Conservation (phyloP, 352 stramenopile genomes). For the Phytophthora sp. region DNA sequence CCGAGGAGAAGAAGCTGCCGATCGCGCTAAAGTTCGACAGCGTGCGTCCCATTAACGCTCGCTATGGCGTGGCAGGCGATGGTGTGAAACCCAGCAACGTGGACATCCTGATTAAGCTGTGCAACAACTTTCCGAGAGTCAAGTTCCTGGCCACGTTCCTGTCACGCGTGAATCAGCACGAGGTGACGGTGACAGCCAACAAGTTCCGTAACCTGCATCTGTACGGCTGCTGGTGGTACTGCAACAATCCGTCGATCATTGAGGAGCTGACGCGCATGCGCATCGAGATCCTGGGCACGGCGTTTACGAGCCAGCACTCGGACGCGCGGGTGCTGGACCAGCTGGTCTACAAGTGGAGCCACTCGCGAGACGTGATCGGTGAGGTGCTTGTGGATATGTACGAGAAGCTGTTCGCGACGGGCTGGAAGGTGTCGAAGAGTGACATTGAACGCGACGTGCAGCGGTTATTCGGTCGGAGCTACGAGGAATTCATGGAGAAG, state of each 20-base stretch:
- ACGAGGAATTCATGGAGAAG: slow-evolving; percentile 94
- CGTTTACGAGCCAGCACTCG: slow-evolving; percentile 94
- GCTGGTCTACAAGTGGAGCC: slow-evolving; percentile 95
- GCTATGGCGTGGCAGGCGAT: slow-evolving; percentile 81
- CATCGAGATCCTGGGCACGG: slow-evolving; percentile 93
- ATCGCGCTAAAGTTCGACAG: slow-evolving; percentile 95
- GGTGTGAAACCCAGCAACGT: slow-evolving; percentile 92
- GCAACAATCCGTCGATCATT: slow-evolving; percentile 96
- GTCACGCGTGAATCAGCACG: slow-evolving; percentile 93
- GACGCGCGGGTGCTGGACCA: slow-evolving; percentile 95
- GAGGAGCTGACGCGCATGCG: slow-evolving; percentile 88
- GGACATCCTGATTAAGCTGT: slow-evolving; percentile 87
- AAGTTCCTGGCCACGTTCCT: slow-evolving; percentile 97
- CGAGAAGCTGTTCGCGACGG: slow-evolving; percentile 79
- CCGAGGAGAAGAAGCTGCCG: slow-evolving; percentile 87
- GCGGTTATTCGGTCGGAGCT: slow-evolving; percentile 87
- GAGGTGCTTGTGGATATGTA: slow-evolving; percentile 91
- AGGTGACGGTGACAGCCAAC: slow-evolving; percentile 92
- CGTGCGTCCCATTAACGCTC: slow-evolving; percentile 89
- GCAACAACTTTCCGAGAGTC: slow-evolving; percentile 86
- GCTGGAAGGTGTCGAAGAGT: slow-evolving; percentile 84
- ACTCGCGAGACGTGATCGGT: slow-evolving; percentile 91
- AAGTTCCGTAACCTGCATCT: slow-evolving; percentile 96
- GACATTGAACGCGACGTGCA: slow-evolving; percentile 89
- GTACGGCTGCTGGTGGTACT: slow-evolving; percentile 96